Conservation (phyloP, 1,284 basidiomycete genomes). For the Ganoderma meredithae region DNA sequence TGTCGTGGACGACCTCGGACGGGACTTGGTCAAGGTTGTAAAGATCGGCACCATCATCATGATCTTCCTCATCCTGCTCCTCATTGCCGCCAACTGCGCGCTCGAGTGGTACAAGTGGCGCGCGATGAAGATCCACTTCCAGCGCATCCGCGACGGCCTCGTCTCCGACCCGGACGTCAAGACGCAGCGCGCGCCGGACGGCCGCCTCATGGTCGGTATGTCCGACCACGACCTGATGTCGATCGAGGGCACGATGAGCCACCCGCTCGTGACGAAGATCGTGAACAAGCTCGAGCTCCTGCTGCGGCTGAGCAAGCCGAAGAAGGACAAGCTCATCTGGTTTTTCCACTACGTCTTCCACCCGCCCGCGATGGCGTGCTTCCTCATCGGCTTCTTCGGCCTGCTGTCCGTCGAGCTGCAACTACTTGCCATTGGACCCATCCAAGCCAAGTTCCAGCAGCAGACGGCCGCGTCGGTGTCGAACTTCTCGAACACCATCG, state of each 20-base stretch:
- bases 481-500: constrained; percentile 76
- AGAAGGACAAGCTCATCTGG: constrained; percentile 77
- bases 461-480: constrained; percentile 66
- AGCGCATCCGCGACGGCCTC: constrained; percentile 79
- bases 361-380: constrained; percentile 86
- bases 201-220: constrained; percentile 53
- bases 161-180: constrained; percentile 65
- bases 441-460: constrained; percentile 69
- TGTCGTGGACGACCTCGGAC: constrained; percentile 84
- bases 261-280: constrained; percentile 76
- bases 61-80: constrained; percentile 64
- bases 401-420: constrained; percentile 91
- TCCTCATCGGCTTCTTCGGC: constrained; percentile 91
- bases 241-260: constrained; percentile 68
- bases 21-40: constrained; percentile 77
- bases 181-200: constrained; percentile 47
- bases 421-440: constrained; percentile 75
- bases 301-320: constrained; percentile 61
- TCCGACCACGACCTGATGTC: constrained; percentile 80
- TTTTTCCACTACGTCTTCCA: constrained; percentile 91
- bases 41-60: constrained; percentile 82
- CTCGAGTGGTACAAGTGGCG: constrained; percentile 87
- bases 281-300: constrained; percentile 58
- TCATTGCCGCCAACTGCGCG: constrained; percentile 70
- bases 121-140: constrained; percentile 67